Evolutionary conservation across 2,329 filamentous ascomycete species (phyloP).

Genomic region (Beauveria sp.): DNA sequence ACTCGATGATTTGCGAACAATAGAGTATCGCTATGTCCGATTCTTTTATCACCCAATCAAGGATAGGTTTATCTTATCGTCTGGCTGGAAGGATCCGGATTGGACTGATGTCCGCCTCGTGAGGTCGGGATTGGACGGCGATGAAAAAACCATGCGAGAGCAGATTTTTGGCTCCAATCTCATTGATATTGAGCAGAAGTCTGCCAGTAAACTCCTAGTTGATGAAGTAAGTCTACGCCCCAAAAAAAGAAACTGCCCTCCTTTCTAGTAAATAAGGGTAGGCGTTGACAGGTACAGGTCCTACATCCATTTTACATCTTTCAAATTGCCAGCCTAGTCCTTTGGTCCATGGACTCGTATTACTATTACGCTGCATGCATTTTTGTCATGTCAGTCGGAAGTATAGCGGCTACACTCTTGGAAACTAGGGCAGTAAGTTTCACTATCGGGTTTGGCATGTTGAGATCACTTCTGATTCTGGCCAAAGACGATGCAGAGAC

Average conservation of each 20-base stretch:
- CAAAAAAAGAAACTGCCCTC: background rate
- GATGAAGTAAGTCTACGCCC: conserved; percentile 58
- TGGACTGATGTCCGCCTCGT: conserved; percentile 76
- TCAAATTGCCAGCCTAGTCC: conserved; percentile 84
- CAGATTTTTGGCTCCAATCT: conserved; percentile 83
- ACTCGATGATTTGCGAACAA: conserved; percentile 62
- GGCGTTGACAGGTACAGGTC: conserved; percentile 41
- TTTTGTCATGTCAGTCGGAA: conserved; percentile 87
- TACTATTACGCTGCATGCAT: conserved; percentile 97
- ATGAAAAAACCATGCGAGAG: conserved; percentile 77
- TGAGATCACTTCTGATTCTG: background rate
- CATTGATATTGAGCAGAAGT: conserved; percentile 91
- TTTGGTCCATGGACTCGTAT: conserved; percentile 95
- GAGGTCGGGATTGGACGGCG: conserved; percentile 73
- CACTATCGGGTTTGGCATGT: background rate
- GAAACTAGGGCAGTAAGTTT: conserved; percentile 72
- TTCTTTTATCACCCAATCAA: conserved; percentile 85
- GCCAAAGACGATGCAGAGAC: conserved; percentile 72
- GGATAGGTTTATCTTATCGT: conserved; percentile 81
- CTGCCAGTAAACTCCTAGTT: conserved; percentile 70
- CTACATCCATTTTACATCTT: conserved; percentile 99
- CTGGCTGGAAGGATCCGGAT: conserved; percentile 86
- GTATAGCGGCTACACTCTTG: conserved; percentile 79
- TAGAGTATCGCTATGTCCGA: conserved; percentile 91
- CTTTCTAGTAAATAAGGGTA: background rate